Evolutionary conservation across 805 yeast species (phyloP), one percentile per base, ranked within the genome.

Genomic region (Starmerella stigmatis): DNA sequence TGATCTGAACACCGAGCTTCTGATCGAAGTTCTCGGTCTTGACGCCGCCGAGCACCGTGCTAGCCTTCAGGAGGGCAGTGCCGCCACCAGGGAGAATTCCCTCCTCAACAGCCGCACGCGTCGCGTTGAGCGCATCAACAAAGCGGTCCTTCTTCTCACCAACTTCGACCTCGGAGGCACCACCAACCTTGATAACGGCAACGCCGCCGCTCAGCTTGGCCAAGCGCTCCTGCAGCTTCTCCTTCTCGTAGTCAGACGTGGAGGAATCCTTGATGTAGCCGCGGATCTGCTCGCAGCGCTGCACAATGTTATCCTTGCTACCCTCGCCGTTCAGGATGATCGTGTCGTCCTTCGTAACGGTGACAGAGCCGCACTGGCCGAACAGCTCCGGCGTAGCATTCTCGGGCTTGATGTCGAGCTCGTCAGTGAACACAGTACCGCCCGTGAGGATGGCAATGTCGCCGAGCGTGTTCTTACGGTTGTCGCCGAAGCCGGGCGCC

Each of bases 21-120:
- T 88, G 96, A 72, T 92, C 97, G 62, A 92, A 92, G 78, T 92
- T 92, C 28, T 73, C 81, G 51, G 83, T 75, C 65, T 78, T 72
- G 52, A 84, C 78, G 19, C 65, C 71, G 53, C 78, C 86, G 60
- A 92, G 74, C 51, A 79, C 66, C 58, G 77, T 73, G 44, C 94
- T 76, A 42, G 97, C 96, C 76, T 92, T 92, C 61, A 86, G 75
- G 62, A 92, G 75, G 47, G 98, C 98, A 56, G 96, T 86, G 70
- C 98, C 98, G 66, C 98, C 98, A 72, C 98, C 98, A 63, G 98
- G 98, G 56, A 92, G 75, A 63, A 92, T 86, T 70, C 98, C 98
- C 69, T 86, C 95, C 70, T 89, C 89, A 53, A 92, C 95, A 55
- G 98, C 98, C 48, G 98, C 96, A 69, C 97, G 86, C 44, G 97